phyloP scores from a whole-genome alignment of 1,284 basidiomycete species.

The Moniliella sp. region DNA sequence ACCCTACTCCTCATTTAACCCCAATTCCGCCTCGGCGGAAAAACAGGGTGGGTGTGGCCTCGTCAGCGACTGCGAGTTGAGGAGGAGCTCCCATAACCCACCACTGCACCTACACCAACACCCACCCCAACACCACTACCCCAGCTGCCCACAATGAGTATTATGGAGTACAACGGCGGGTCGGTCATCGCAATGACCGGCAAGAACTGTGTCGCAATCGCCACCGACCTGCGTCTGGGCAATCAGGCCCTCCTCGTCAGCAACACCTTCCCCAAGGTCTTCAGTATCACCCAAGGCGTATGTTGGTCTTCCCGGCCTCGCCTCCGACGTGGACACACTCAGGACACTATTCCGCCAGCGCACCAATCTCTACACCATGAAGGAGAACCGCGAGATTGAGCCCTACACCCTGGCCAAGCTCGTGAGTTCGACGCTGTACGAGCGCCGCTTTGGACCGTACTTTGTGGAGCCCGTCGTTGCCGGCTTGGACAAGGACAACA shows the following conservation, averaged over 20 bases:
- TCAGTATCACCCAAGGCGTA: conserved; percentile 74
- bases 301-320: conserved; percentile 75
- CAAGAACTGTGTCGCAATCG: conserved; percentile 96
- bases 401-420: conserved; percentile 90
- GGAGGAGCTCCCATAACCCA: too few relatives aligned
- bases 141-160: conserved; percentile 16
- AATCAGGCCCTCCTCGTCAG: conserved; percentile 71
- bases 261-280: conserved; percentile 85
- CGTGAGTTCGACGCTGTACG: conserved; percentile 88
- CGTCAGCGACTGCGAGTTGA: too few relatives aligned
- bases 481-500: conserved; percentile 53
- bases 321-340: conserved; percentile 77
- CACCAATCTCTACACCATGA: conserved; percentile 98
- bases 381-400: conserved; percentile 89
- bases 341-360: conserved; percentile 48
- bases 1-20: too few relatives aligned
- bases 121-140: too few relatives aligned
- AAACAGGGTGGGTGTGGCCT: too few relatives aligned
- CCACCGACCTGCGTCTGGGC: conserved; percentile 76
- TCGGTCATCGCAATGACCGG: conserved; percentile 97
- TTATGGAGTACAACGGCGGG: conserved; percentile 65
- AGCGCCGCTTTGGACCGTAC: conserved; percentile 84
- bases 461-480: conserved; percentile 94
- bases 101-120: too few relatives aligned
- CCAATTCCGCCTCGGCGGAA: too few relatives aligned